Base-by-base conservation (phyloP, 768 basidiomycete species). In the Filobasidium floriforme region DNA sequence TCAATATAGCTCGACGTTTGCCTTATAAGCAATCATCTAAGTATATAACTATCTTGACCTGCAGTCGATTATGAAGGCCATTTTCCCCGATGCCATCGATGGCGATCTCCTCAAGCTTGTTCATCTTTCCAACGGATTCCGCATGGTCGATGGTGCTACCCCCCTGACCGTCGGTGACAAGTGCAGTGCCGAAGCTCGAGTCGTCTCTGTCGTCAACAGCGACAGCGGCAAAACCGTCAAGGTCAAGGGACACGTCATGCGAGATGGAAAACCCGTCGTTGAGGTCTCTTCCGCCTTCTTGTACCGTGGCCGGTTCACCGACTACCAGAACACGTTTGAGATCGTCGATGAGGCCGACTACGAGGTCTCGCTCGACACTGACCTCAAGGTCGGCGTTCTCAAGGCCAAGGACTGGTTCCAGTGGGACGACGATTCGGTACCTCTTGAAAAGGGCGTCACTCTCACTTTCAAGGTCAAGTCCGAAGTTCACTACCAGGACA, bases 331-430 rank as follows among this genome's bases (percentile, higher is more conserved):
- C 81, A 98, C 96, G 0, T 99, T 99, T 79, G 92, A 97, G 79
- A 88, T 87, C 14, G 83, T 88, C 52, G 88, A 92, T 68, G 92
- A 96, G 76, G 87, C 89, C 0, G 90, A 93, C 70, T 96, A 94
- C 78, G 76, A 86, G 32, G 87, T 99, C 19, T 82, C 86, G 41
- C 75, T 96, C 66, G 81, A 83, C 41, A 86, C 83, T 6, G 88
- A 91, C 69, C 89, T 91, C 1, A 84, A 84, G 40, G 87, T 97
- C 69, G 93, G 91, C 49, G 90, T 98, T 19, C 82, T 99, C 7
- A 86, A 89, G 75, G 90, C 90, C 55, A 99, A 99, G 82, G 89
- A 94, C 76, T 99, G 96, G 96, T 92, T 98, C 80, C 86, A 88
- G 60, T 98, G 93, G 94, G 87, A 89, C 61, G 88, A 94, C 73